Percentiles rank a stretch among this genome's conserved stretches.
phyloP scores from a whole-genome alignment of 768 basidiomycete species.

The Psilocybe cubensis region DNA sequence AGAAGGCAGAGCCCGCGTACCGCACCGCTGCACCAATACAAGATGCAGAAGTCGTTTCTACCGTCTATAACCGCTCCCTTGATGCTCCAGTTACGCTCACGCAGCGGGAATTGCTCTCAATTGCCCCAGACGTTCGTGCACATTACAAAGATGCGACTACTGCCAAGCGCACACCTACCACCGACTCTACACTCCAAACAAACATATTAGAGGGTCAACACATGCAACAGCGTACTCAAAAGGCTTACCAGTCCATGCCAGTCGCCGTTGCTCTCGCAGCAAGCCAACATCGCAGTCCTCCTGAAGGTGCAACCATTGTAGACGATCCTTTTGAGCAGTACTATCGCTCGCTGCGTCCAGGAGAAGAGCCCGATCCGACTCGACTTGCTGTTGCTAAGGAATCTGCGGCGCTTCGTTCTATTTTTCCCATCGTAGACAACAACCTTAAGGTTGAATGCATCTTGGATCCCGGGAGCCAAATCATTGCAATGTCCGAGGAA shows the following conservation, averaged over 20 bases:
- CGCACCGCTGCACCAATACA: constrained; percentile 20
- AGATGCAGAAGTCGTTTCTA: constrained; percentile 14
- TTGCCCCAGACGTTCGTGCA: constrained; percentile 22
- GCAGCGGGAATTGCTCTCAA: constrained; percentile 18
- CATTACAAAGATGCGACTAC: constrained; percentile 20
- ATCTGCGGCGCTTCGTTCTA: constrained; percentile 20
- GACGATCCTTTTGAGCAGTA: constrained; percentile 7
- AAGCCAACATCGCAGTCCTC: constrained; percentile 6
- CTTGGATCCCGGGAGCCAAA: constrained; percentile 28
- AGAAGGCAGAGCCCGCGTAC: constrained; percentile 18
- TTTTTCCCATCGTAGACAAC: constrained; percentile 23
- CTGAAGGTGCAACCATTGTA: constrained; percentile 4
- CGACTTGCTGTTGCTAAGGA: constrained; percentile 24
- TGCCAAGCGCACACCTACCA: constrained; percentile 4
- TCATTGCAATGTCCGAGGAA: constrained; percentile 12
- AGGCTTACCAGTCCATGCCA: too few species aligned
- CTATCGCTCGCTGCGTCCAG: constrained; percentile 15
- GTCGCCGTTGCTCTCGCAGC: not conserved
- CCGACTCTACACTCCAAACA: not conserved
- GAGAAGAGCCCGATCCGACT: constrained; percentile 6
- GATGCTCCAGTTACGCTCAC: constrained; percentile 21
- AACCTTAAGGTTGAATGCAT: constrained; percentile 21
- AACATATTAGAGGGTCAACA: not conserved
- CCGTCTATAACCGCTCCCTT: constrained; percentile 17
- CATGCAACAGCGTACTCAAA: not conserved